Evolutionary conservation across 345 rosid species (phyloP), one percentile per base, ranked within the genome.

Genomic region (Triadica sebifera): DNA sequence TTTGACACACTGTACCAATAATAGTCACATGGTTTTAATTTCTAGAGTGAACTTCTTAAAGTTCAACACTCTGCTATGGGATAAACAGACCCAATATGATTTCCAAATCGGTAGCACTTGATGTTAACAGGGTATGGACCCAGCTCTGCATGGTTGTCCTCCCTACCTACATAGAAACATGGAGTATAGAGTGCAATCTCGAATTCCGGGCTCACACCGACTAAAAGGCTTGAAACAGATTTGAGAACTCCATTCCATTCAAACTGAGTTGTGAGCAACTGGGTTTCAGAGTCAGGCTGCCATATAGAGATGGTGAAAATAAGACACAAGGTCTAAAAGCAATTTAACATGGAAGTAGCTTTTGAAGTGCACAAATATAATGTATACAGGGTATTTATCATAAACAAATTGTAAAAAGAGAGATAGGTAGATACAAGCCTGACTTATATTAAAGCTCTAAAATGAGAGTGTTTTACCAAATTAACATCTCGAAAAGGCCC

Each of bases 161-260:
- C 91, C 81, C 85, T 78, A 5, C 98, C 95, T 77, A 86, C 74
- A 64, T 84, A 88, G 87, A 84, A 94, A 80, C 98, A 91, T 58
- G 92, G 80, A 1, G 98, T 92, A 70, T 94, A 92, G 46, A 92
- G 87, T 15, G 97, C 98, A 38, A 92, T 62, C 84, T 94, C 97
- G 49, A 92, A 90, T 89, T 94, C 96, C 5, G 97, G 94, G 84
- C 94, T 92, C 56, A 88, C 93, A 37, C 98, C 97, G 4, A 94
- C 75, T 71, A 94, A 74, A 0, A 89, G 89, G 84, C 88, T 91
- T 25, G 98, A 91, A 2, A 94, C 96, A n/a, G 97, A 88, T 81
- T 94, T 94, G 6, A 89, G 90, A 75, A 92, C 75, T 11, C 97
- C 97, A 69, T 94, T 92, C 98, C 97, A 94, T 74, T 92, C 91